Conservation (phyloP, 2,329 filamentous ascomycete genomes). For the Pseudodiploospora longispora region DNA sequence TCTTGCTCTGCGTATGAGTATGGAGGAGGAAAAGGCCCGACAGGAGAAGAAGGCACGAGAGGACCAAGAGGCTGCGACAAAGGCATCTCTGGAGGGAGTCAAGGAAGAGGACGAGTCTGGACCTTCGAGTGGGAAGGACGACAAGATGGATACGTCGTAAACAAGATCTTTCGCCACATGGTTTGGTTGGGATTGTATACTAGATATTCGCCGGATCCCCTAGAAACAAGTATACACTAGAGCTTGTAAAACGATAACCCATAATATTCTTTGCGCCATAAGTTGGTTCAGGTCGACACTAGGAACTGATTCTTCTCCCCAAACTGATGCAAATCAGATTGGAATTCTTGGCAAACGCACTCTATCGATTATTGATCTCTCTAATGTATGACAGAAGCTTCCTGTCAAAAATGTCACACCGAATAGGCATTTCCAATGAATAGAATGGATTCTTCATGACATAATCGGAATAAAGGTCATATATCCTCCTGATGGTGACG, state of each 20-base stretch:
- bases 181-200: constrained; percentile 28
- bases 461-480: constrained; percentile 92
- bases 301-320: neutral
- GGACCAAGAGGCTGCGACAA: constrained; percentile 63
- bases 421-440: constrained; percentile 92
- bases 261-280: no score
- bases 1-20: constrained; percentile 89
- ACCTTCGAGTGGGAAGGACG: constrained; percentile 39
- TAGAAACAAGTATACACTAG: constrained; percentile 3
- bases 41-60: constrained; percentile 78
- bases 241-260: no score
- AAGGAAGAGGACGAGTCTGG: constrained; percentile 68
- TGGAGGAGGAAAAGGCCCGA: constrained; percentile 94
- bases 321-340: neutral
- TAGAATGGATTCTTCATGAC: constrained; percentile 99
- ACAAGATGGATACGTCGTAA: constrained; percentile 85
- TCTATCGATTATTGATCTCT: constrained; percentile 53
- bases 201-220: constrained; percentile 13
- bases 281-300: no score
- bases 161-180: constrained; percentile 18
- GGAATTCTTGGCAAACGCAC: neutral
- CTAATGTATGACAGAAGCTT: constrained; percentile 75
- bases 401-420: constrained; percentile 91
- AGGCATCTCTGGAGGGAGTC: constrained; percentile 72
- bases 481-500: constrained; percentile 72